Evolutionary conservation across 257 asterid species (phyloP).

Genomic region (Rhazya stricta): DNA sequence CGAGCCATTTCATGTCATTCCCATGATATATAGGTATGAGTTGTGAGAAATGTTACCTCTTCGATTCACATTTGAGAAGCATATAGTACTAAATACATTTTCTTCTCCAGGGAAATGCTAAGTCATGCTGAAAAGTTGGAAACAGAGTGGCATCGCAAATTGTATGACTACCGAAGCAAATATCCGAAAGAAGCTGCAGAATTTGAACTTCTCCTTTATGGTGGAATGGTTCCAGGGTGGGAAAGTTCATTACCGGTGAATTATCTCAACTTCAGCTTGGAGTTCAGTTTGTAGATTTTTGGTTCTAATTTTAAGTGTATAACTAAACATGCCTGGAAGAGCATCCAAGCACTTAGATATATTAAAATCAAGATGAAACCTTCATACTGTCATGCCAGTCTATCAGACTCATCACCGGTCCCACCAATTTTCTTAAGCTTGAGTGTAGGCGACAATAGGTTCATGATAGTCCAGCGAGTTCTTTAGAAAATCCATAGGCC

Average conservation of each 20-base stretch:
- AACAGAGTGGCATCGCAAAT: constrained; percentile 42
- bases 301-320: neutral
- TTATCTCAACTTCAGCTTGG: neutral
- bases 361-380: neutral
- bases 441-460: neutral
- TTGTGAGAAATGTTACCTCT: neutral
- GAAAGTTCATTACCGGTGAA: constrained; percentile 44
- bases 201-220: constrained; percentile 37
- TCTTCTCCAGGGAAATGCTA: constrained; percentile 38
- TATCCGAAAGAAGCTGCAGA: constrained; percentile 51
- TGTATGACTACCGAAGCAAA: constrained; percentile 28
- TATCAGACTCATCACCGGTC: neutral
- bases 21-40: constrained; percentile 42
- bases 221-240: constrained; percentile 52
- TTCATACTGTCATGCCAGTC: neutral
- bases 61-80: neutral
- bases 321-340: neutral
- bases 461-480: neutral
- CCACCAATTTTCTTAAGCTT: neutral
- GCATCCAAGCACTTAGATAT: neutral
- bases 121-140: constrained; percentile 36
- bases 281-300: neutral
- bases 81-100: neutral
- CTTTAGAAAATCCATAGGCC: neutral
- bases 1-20: constrained; percentile 49